Percentiles rank a stretch among this genome's conserved stretches.
Conservation (phyloP, 805 yeast species). For the Candida cerambycidarum region DNA sequence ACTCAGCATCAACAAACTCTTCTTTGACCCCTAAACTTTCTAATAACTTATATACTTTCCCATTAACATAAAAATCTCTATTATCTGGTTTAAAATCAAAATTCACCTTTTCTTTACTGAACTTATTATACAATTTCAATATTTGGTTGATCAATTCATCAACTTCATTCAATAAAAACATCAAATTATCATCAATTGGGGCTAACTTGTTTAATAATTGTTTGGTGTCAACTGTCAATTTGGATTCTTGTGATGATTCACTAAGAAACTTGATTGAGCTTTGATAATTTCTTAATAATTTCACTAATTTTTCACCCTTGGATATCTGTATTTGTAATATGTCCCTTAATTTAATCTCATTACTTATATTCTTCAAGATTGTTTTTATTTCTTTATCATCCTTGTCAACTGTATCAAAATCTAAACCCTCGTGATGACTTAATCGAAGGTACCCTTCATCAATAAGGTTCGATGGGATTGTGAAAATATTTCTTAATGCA, state of each 20-base stretch:
- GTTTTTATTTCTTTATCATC: constrained; percentile 30
- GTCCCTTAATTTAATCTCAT: constrained; percentile 45
- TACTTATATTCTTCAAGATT: constrained; percentile 38
- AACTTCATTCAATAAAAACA: constrained; percentile 45
- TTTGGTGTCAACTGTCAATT: constrained; percentile 19
- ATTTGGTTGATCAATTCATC: constrained; percentile 34
- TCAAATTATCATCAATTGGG: constrained; percentile 49
- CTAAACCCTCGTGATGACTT: constrained; percentile 64
- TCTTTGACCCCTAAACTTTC: constrained; percentile 22
- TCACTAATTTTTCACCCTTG: constrained; percentile 37
- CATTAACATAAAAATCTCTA: constrained; percentile 41
- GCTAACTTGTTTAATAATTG: constrained; percentile 33
- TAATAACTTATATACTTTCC: constrained; percentile 36
- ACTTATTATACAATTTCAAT: constrained; percentile 24
- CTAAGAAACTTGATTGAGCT: constrained; percentile 28
- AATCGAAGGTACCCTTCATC: constrained; percentile 66
- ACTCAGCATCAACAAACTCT: constrained; percentile 7
- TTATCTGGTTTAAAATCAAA: constrained; percentile 26
- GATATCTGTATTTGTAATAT: constrained; percentile 38
- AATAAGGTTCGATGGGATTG: constrained; percentile 64
- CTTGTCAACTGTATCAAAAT: constrained; percentile 12
- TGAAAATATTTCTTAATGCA: constrained; percentile 71
- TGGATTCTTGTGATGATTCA: constrained; percentile 11
- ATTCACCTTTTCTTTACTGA: constrained; percentile 26
- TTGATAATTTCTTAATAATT: constrained; percentile 31